Evolutionary conservation across 2,329 filamentous ascomycete species (phyloP).

Genomic region (Ophiocordyceps camponoti-leonardi): DNA sequence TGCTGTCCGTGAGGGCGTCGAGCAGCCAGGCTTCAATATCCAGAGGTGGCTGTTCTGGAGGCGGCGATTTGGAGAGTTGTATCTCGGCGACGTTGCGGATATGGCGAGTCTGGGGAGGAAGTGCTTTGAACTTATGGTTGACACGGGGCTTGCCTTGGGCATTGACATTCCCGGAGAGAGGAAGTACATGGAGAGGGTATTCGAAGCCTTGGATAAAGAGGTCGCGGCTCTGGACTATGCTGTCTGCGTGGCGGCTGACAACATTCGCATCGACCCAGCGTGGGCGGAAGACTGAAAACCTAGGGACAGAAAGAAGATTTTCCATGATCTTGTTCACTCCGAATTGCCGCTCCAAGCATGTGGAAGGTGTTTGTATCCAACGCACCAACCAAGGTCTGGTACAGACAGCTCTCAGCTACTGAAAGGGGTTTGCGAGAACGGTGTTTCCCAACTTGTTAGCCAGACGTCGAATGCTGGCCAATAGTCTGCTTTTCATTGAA

Average conservation of each 20-base stretch:
- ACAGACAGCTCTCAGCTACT: too few relatives aligned
- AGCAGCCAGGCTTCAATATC: background rate
- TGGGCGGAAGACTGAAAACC: background rate
- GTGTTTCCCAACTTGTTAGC: too few relatives aligned
- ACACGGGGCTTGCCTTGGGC: slow-evolving; percentile 1
- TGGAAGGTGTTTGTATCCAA: too few relatives aligned
- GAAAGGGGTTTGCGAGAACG: too few relatives aligned
- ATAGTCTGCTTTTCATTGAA: background rate
- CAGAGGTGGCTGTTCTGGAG: slow-evolving; percentile 4
- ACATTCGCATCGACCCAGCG: slow-evolving; percentile 3
- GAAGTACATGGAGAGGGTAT: slow-evolving; percentile 1
- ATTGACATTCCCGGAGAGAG: slow-evolving; percentile 3
- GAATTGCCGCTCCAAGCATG: too few relatives aligned
- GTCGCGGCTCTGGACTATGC: background rate
- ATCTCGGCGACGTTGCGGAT: background rate
- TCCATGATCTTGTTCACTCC: background rate
- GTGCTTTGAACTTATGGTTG: slow-evolving; percentile 3
- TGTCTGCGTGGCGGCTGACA: slow-evolving; percentile 1
- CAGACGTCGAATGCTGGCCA: background rate
- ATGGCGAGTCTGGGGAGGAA: slow-evolving; percentile 1
- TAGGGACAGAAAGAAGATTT: background rate
- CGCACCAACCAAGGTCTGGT: too few relatives aligned
- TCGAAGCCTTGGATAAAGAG: slow-evolving; percentile 3
- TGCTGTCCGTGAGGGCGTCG: background rate
- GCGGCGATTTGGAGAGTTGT: slow-evolving; percentile 1